A percentile compares a stretch with the other conserved stretches of the same genome.
Conservation (phyloP, 1,284 basidiomycete genomes). For the Papiliotrema flavescens region DNA sequence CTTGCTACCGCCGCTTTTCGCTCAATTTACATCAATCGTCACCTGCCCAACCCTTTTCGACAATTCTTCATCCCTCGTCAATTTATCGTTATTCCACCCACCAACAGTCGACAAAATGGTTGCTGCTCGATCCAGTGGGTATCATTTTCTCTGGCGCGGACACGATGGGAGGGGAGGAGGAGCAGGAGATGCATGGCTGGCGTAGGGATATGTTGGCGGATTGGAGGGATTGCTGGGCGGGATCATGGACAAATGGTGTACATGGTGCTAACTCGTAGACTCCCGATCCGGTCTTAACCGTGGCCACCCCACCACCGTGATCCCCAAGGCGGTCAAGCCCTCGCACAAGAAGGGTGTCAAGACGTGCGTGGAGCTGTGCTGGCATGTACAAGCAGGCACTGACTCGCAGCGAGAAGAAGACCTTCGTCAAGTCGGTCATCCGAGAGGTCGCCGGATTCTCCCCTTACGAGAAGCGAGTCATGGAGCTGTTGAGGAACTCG, state of each 20-base stretch:
- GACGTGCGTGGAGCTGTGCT: slow-evolving; percentile 38
- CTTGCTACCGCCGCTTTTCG: background rate
- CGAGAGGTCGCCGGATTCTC: slow-evolving; percentile 97
- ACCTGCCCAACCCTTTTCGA: background rate
- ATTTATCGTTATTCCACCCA: background rate
- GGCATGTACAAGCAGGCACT: background rate
- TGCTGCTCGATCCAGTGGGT: slow-evolving; percentile 32
- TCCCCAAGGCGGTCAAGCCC: slow-evolving; percentile 74
- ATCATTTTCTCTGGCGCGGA: background rate
- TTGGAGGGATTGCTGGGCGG: background rate
- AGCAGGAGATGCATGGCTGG: background rate
- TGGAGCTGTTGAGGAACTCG: slow-evolving; percentile 99
- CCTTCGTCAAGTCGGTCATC: slow-evolving; percentile 85
- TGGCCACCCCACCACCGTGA: slow-evolving; percentile 86
- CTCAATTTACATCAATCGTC: background rate
- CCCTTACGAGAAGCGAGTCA: slow-evolving; percentile 95
- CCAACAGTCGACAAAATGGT: slow-evolving; percentile 15
- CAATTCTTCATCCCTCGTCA: background rate
- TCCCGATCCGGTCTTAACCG: slow-evolving; percentile 86
- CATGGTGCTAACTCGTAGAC: slow-evolving; percentile 56
- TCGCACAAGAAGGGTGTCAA: slow-evolving; percentile 89
- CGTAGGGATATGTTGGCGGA: background rate
- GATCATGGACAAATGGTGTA: background rate
- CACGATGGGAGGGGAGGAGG: background rate
- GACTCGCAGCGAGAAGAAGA: slow-evolving; percentile 60